Base-by-base conservation (phyloP, 2,329 filamentous ascomycete genomes). In the Paracoccidioides lutzii region DNA sequence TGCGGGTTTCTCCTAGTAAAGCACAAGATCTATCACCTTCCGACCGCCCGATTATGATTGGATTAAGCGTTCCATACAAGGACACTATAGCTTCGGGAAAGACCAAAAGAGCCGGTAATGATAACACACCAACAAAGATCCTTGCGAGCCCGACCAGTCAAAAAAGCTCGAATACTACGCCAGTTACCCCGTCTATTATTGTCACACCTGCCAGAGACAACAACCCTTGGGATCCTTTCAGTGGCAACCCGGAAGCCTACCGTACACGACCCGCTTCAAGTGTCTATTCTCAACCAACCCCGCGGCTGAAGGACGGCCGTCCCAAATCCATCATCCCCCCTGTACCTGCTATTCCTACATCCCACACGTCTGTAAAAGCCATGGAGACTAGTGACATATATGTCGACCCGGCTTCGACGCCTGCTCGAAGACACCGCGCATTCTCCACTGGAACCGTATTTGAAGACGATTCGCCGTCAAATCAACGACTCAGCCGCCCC, bases 21-120 rank as follows among this genome's bases (percentile, higher is more conserved):
- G 64, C 60, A n/a, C 59, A 68, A 41, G 70, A 67, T 5, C 58
- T 75, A 5, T 76, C 74, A 3, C 73, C 74, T 2, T 73, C 71
- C 1, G 73, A 75, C 57, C 64, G 72, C 10, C 69, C 72, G 10
- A 72, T 77, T 14, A 67, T 74, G 57, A 77, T 77, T 54, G 75
- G 75, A 9, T 66, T 75, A 8, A 69, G 67, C 4, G 65, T 76
- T 15, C 70, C 73, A 35, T 63, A 63, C 45, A 58, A 67, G 44
- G 58, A 68, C 48, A 43, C 43, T 22, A 10, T 7, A 10, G n/a
- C 1, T 7, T 15, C 41, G 5, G 10, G 7, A 28, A 46, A 35
- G 14, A 14, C 32, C 28, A 46, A 28, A 28, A 41, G 14, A n/a
- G 41, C 45, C 14, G 67, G 71, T 50, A 62, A 68, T 5, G 57